Percentiles rank a stretch among this genome's conserved stretches.
Evolutionary conservation across 768 basidiomycete genomes (phyloP).

Genomic region (Auriscalpium orientale): DNA sequence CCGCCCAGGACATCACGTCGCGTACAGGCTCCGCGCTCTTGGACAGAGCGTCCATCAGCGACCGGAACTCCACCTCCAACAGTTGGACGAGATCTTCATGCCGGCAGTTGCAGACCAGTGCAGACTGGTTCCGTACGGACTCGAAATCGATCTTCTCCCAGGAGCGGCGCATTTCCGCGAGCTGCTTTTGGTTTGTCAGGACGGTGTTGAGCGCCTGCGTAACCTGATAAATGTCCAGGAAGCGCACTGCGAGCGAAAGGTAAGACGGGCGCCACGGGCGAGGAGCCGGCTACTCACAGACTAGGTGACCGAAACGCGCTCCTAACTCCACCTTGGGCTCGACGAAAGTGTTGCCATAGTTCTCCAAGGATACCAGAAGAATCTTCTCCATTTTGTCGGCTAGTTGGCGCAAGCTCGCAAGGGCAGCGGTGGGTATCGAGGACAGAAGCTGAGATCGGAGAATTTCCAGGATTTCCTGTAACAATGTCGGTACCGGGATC

Average conservation of each 20-base stretch:
- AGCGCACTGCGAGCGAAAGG: conserved; percentile 53
- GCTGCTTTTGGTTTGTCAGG: conserved; percentile 78
- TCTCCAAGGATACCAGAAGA: conserved; percentile 69
- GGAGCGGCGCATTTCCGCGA: conserved; percentile 78
- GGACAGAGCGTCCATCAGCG: conserved; percentile 60
- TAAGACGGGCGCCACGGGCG: conserved; percentile 4
- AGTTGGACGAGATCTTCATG: conserved; percentile 84
- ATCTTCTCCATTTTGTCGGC: conserved; percentile 93
- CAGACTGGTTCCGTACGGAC: conserved; percentile 87
- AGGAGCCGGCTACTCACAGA: conserved; percentile 48
- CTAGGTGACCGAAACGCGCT: conserved; percentile 84
- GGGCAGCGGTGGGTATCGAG: conserved; percentile 56
- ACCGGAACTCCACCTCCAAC: conserved; percentile 76
- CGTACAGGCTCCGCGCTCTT: conserved; percentile 76
- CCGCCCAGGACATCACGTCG: conserved; percentile 87
- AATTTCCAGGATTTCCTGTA: conserved; percentile 79
- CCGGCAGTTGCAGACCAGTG: conserved; percentile 86
- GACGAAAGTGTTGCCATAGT: conserved; percentile 82
- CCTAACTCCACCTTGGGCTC: conserved; percentile 89
- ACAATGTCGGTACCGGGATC: conserved; percentile 16
- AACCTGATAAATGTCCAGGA: conserved; percentile 88
- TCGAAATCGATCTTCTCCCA: conserved; percentile 89
- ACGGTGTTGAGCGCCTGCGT: conserved; percentile 87
- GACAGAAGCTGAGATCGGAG: conserved; percentile 81
- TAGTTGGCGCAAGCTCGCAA: conserved; percentile 69